phyloP scores from a whole-genome alignment of 2,329 filamentous ascomycete genomes.

The Bertia moriformis region DNA sequence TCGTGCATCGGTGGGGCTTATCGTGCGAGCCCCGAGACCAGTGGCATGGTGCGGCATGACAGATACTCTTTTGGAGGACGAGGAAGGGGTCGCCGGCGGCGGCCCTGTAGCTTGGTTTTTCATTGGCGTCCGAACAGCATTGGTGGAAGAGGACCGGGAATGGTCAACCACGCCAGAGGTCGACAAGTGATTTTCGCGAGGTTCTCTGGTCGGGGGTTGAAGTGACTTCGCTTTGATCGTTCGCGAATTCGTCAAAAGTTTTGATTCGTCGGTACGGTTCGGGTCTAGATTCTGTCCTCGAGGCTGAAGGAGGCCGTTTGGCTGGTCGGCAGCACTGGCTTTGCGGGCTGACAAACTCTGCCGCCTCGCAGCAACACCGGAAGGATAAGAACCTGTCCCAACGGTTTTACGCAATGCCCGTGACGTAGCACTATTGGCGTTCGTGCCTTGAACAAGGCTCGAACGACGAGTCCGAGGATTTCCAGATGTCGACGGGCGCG shows the following conservation, averaged over 20 bases:
- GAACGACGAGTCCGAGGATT: background rate
- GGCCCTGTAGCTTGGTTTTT: conserved; percentile 12
- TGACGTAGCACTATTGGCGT: background rate
- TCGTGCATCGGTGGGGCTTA: conserved; percentile 88
- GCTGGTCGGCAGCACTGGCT: background rate
- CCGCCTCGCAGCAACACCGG: background rate
- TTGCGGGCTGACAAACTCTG: background rate
- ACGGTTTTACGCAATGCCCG: background rate
- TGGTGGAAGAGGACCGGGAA: background rate
- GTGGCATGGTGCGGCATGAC: conserved; percentile 58
- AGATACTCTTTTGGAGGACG: conserved; percentile 58
- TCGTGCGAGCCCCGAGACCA: conserved; percentile 81
- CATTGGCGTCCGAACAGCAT: background rate
- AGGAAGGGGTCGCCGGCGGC: conserved; percentile 22
- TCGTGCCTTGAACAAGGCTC: background rate
- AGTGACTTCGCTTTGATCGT: background rate
- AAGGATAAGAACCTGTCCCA: background rate
- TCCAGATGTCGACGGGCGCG: background rate
- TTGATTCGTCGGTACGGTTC: background rate
- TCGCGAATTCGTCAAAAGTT: background rate
- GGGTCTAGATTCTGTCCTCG: background rate
- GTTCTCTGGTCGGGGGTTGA: background rate
- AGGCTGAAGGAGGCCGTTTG: background rate
- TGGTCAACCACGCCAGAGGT: background rate
- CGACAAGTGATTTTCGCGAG: background rate